Base-by-base conservation (phyloP, 768 basidiomycete species). In the Gymnopilus junonius region DNA sequence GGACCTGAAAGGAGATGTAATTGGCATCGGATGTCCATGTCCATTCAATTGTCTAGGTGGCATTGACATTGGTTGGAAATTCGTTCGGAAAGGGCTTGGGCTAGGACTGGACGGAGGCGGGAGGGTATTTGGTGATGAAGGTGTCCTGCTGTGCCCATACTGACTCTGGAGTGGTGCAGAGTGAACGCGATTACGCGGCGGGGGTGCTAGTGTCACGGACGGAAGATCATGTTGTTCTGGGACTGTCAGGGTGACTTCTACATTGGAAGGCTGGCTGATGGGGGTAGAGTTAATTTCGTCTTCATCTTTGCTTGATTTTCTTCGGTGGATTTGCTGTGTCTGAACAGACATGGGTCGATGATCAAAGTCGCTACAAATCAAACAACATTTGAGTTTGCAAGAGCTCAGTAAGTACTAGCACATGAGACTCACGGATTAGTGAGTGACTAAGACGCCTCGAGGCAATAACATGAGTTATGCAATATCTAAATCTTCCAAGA, bases 301-400 rank as follows among this genome's bases (percentile, higher is more conserved):
- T 58, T 76, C 74, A 58, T 80, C 81, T 62, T 73, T 76, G 69
- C 84, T 84, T 4, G 80, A 78, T 70, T 80, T 83, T 61, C 82
- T 76, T 65, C 77, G 69, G 68, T 85, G 84, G 43, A 79, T 66
- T 58, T 71, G 69, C 40, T 67, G 66, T 43, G 63, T 64, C 57
- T 67, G 65, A 4, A 57, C 56, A 51, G 66, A 64, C 66, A 67
- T 67, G 8, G 14, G n/a, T n/a, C 10, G 35, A 12, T 12, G 32
- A 35, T 21, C 8, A 55, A 55, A 58, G 11, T 34, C 27, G 8
- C 48, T 50, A 27, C 27, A 31, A 46, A 15, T 2, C n/a, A n/a
- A 21, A 46, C 8, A 8, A 50, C 4, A 17, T 48, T 7, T 50
- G 3, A 50, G 48, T 15, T 20, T 5, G 15, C 17, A 6, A 42